Evolutionary conservation across 2,329 filamentous ascomycete species (phyloP), one percentile per base, ranked within the genome.

Genomic region (Geosmithia putterillii): DNA sequence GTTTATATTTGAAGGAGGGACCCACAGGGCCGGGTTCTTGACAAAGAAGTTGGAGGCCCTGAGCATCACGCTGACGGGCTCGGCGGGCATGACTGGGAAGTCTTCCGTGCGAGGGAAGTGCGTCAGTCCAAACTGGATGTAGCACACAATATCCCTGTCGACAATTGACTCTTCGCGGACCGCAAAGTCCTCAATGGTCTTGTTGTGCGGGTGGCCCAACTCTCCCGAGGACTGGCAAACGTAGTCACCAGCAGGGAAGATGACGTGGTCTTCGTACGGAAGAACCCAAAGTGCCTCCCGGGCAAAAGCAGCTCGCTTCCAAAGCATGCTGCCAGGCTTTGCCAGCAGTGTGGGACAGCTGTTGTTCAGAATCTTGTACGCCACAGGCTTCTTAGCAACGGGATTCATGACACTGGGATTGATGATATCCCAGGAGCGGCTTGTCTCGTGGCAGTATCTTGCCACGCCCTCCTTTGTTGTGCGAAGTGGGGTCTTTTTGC

Each of bases 91-190:
- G 95, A 72, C 23, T 89, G 89, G 67, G 86, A 95, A 61, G 95
- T 89, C 58, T 95, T 89, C 0, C 88, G 87, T 0, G 84, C 69
- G 0, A 89, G 88, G 68, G 95, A 90, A 59, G 95, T 89, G 1
- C 83, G 90, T 32, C 95, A 71, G 32, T 88, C 89, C 55, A n/a
- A 95, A 95, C 0, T 87, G 94, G 64, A 95, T 88, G 88, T 88
- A 95, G 15, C 95, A 73, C 2, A 95, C 88, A 25, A 95, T 66
- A 57, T 95, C 86, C 1, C 80, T 85, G 67, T 95, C 83, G 44
- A 83, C 84, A 51, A 94, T 79, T 22, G 68, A 74, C 45, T 74
- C 77, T 39, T 65, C 66, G 12, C 83, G 79, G 47, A 87, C 76
- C 19, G 76, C 78, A 51, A 92, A 82, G 86, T 86, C 90, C 51